phyloP scores from a whole-genome alignment of 2,329 filamentous ascomycete genomes.

The Verticillium nubilum region DNA sequence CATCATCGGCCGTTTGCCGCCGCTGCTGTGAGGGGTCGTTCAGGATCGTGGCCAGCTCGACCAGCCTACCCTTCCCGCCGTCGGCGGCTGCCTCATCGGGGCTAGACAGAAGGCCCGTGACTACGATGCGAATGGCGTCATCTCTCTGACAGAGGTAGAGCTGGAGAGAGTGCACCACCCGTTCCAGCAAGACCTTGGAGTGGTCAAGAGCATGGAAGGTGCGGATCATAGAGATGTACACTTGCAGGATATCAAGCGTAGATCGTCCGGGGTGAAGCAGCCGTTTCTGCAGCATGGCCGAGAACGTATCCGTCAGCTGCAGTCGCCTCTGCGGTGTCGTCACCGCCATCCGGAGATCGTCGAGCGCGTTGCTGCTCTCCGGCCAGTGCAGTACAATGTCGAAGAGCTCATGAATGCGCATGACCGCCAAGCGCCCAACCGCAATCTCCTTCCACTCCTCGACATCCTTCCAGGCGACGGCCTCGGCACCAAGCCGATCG shows the following conservation, averaged over 20 bases:
- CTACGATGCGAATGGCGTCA: constrained; percentile 73
- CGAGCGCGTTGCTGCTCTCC: constrained; percentile 61
- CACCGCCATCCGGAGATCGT: constrained; percentile 67
- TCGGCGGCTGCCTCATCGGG: constrained; percentile 38
- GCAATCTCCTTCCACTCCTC: constrained; percentile 68
- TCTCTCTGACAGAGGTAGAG: constrained; percentile 72
- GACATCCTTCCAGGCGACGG: constrained; percentile 49
- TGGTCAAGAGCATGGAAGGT: constrained; percentile 71
- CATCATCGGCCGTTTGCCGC: constrained; percentile 49
- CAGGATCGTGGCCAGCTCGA: constrained; percentile 63
- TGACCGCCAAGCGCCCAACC: constrained; percentile 59
- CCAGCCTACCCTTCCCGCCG: constrained; percentile 45
- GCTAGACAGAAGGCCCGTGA: constrained; percentile 65
- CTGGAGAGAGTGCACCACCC: constrained; percentile 67
- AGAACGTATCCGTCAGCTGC: constrained; percentile 65
- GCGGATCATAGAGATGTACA: constrained; percentile 75
- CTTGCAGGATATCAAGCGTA: constrained; percentile 68
- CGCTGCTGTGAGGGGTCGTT: constrained; percentile 53
- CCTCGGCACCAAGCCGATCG: constrained; percentile 34
- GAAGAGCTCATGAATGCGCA: constrained; percentile 68
- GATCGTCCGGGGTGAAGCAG: constrained; percentile 72
- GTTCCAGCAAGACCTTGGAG: constrained; percentile 70
- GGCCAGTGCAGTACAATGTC: constrained; percentile 77
- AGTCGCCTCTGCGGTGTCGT: constrained; percentile 63
- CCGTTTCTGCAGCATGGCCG: constrained; percentile 56